Conservation (phyloP, 768 basidiomycete species). For the Inosperma sp. region DNA sequence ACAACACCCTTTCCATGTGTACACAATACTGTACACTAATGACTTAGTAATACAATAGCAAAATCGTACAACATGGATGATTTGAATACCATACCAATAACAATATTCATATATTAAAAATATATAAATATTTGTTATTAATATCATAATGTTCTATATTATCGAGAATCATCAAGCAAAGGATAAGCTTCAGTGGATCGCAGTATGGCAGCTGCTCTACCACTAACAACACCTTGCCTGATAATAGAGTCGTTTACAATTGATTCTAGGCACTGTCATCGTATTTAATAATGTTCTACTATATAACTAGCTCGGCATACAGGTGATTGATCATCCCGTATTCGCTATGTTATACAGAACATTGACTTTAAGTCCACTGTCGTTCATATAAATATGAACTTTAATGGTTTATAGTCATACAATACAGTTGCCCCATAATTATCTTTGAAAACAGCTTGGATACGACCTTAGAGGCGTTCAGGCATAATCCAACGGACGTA, state of each 20-base stretch:
- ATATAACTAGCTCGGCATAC: not conserved
- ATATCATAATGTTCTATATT: too few species aligned
- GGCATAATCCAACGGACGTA: not conserved
- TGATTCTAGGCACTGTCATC: not conserved
- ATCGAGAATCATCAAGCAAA: not conserved
- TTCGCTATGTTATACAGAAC: not conserved
- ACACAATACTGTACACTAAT: too few species aligned
- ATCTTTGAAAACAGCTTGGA: not conserved
- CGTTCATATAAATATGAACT: not conserved
- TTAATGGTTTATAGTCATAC: not conserved
- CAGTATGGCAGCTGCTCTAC: conserved; percentile 1
- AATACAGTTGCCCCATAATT: conserved; percentile 1
- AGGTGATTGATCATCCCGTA: not conserved
- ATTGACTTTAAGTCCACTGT: not conserved
- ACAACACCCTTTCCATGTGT: too few species aligned
- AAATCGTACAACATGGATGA: too few species aligned
- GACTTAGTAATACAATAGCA: too few species aligned
- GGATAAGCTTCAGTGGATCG: not conserved
- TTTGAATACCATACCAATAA: too few species aligned
- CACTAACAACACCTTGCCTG: not conserved
- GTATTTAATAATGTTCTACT: not conserved
- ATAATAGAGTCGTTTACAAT: not conserved
- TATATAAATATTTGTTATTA: too few species aligned
- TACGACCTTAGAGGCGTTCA: not conserved
- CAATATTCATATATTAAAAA: too few species aligned